These are phyloP conservation scores for Phytophthora boehmeriae DNA, from an alignment of 352 stramenopile species.

Conservation along the genomic window DNA sequence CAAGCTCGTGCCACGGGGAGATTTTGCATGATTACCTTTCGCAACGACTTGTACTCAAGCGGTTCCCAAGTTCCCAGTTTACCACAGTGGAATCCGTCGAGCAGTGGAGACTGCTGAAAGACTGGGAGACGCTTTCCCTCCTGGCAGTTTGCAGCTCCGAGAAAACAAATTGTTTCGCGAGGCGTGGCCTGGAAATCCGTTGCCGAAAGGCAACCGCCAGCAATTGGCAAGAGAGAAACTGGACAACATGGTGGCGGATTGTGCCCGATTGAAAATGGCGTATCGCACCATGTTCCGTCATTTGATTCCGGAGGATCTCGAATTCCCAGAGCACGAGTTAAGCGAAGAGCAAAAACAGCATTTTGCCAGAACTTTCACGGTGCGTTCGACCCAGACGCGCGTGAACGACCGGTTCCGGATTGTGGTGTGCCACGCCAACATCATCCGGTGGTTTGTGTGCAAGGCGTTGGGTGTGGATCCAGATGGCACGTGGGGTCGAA, in stretches of 20 bases:
- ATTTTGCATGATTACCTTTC: slow-evolving; percentile 59
- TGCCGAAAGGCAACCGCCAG: slow-evolving; percentile 70
- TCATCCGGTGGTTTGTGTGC: slow-evolving; percentile 79
- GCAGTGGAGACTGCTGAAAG: slow-evolving; percentile 56
- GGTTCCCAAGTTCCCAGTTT: slow-evolving; percentile 61
- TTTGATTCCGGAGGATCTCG: slow-evolving; percentile 64
- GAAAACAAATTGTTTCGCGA: slow-evolving; percentile 79
- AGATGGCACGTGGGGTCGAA: slow-evolving; percentile 69
- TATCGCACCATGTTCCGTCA: slow-evolving; percentile 77
- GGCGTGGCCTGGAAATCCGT: slow-evolving; percentile 66
- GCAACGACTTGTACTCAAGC: slow-evolving; percentile 54
- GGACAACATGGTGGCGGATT: slow-evolving; percentile 78
- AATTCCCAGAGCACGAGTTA: slow-evolving; percentile 46
- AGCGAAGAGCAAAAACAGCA: slow-evolving; percentile 59
- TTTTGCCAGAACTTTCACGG: slow-evolving; percentile 56
- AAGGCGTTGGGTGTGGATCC: slow-evolving; percentile 66
- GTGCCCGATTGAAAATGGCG: slow-evolving; percentile 60
- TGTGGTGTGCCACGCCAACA: slow-evolving; percentile 72
- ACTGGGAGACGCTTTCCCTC: slow-evolving; percentile 49
- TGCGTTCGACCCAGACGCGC: slow-evolving; percentile 38
- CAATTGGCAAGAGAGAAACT: slow-evolving; percentile 68
- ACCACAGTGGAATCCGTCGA: slow-evolving; percentile 63
- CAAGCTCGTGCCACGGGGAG: slow-evolving; percentile 53
- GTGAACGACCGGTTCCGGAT: slow-evolving; percentile 59
- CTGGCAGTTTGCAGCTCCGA: slow-evolving; percentile 37